Evolutionary conservation across 1,284 basidiomycete species (phyloP), one percentile per base, ranked within the genome.

Genomic region (Cystobasidium pallidum): DNA sequence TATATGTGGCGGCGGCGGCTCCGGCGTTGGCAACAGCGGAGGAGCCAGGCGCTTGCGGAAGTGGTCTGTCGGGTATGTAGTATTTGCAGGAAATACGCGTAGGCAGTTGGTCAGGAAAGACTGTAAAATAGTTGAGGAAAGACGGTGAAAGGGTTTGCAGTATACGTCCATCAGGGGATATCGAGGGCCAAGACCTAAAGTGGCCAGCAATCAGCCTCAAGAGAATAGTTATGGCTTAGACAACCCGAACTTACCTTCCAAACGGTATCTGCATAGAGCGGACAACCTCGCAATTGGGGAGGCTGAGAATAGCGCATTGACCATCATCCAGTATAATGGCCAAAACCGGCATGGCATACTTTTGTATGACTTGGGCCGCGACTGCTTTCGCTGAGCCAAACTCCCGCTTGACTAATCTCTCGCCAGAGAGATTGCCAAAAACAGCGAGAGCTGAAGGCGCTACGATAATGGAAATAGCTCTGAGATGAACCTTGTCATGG

Each of bases 61-160:
- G 32, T 24, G 62, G 32, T 28, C 47, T 45, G 17, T 43, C 49
- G 15, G 34, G 30, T 17, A 63, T 39, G 45, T 54, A 57, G 51
- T 71, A 71, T 24, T 39, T 71, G 21, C 30, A 43, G 7, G 47
- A 26, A 15, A 41, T 36, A 11, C 30, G 15, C 28, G 34, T 47
- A 1, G 61, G 47, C 24, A 59, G 49, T 39, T 63, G 49, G 28
- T 71, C 68, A n/a, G 59, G 43, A 34, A 71, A 64, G 34, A 71
- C 30, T 8, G 68, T 63, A 32, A 47, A 34, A 28, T 52, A 54
- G 24, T 64, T 59, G 68, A 64, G 57, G 15, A 71, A 59, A 24
- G 59, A 52, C 6, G 68, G 68, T 7, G 68, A 71, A 7, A 71
- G 68, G 11, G 51, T 54, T 36, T 71, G 68, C 19, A 71, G 39